Evolutionary conservation across 2,329 filamentous ascomycete genomes (phyloP).

Genomic region (Exophiala bonariae): DNA sequence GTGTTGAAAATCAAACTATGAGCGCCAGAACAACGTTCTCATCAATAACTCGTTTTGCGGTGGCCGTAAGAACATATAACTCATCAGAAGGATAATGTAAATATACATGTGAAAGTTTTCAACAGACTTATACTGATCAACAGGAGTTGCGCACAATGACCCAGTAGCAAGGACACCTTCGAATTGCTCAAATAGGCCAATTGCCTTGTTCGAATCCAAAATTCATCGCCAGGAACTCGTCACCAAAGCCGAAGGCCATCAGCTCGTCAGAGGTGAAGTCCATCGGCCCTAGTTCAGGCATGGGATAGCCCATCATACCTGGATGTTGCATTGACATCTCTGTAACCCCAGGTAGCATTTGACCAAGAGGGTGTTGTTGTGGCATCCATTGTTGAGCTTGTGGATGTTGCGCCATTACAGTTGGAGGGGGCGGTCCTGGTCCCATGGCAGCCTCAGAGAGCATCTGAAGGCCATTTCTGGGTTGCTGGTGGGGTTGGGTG

Average conservation of each 20-base stretch:
- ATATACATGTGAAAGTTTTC: too few relatives aligned
- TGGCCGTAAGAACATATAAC: too few relatives aligned
- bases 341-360: constrained; percentile 21
- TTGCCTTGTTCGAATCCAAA: constrained; percentile 27
- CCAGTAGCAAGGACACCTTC: too few relatives aligned
- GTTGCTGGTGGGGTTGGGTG: constrained; percentile 14
- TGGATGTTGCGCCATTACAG: constrained; percentile 12
- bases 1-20: too few relatives aligned
- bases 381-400: constrained; percentile 22
- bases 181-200: constrained; percentile 12
- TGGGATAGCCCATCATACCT: constrained; percentile 25
- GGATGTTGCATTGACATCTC: constrained; percentile 18
- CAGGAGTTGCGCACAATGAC: too few relatives aligned
- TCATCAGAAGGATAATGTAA: too few relatives aligned
- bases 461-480: constrained; percentile 28
- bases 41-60: too few relatives aligned
- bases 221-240: constrained; percentile 30
- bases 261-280: constrained; percentile 28
- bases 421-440: constrained; percentile 14
- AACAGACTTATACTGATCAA: too few relatives aligned
- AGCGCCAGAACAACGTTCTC: too few relatives aligned
- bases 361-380: constrained; percentile 18
- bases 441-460: constrained; percentile 30
- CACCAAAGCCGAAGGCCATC: constrained; percentile 29
- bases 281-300: constrained; percentile 22